phyloP scores from a whole-genome alignment of 1,284 basidiomycete genomes.

The Ganoderma lucidum region DNA sequence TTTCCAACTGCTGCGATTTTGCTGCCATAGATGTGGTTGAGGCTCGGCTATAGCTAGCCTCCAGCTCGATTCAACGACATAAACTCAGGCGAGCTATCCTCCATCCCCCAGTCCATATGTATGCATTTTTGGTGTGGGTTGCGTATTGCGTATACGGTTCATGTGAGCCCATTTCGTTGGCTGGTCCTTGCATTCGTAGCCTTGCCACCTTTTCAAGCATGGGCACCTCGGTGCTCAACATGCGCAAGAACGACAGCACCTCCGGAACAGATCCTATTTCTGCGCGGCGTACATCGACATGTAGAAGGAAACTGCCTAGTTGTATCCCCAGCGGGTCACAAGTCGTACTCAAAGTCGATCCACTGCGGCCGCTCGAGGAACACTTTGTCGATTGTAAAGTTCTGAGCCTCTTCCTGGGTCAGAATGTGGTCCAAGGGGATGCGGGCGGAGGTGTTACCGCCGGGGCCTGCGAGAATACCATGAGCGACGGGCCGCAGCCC shows the following conservation, averaged over 20 bases:
- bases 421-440: slow-evolving; percentile 58
- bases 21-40: too few relatives aligned
- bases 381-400: slow-evolving; percentile 56
- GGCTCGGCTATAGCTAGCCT: too few relatives aligned
- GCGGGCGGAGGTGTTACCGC: slow-evolving; percentile 55
- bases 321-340: background rate
- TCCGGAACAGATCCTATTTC: background rate
- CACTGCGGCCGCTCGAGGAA: slow-evolving; percentile 58
- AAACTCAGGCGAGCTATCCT: too few relatives aligned
- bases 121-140: too few relatives aligned
- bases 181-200: too few relatives aligned
- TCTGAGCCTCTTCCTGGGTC: slow-evolving; percentile 45
- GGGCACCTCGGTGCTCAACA: too few relatives aligned
- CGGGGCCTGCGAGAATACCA: slow-evolving; percentile 52
- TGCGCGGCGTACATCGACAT: background rate
- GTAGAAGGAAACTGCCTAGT: background rate
- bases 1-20: background rate
- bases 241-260: background rate
- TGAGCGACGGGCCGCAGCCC: background rate
- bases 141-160: too few relatives aligned
- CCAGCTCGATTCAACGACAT: background rate
- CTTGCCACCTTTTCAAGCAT: background rate
- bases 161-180: too few relatives aligned
- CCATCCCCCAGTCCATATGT: too few relatives aligned
- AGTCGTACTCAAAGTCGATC: slow-evolving; percentile 54